phyloP scores from a whole-genome alignment of 129 eudicot species.

The Saposhnikovia divaricata region DNA sequence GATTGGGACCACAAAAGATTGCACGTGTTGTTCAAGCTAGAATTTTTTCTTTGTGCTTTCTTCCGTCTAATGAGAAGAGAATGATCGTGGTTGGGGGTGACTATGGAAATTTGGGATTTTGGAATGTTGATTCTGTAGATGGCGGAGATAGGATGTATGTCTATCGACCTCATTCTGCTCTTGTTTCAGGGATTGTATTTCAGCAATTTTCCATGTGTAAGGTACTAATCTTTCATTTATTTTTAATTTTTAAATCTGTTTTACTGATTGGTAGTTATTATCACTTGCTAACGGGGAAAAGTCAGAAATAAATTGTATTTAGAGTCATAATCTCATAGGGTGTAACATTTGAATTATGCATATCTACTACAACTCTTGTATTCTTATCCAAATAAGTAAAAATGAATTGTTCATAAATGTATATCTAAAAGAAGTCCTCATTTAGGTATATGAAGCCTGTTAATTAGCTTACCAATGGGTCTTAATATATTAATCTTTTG shows the following conservation, averaged over 20 bases:
- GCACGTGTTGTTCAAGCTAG: conserved; percentile 55
- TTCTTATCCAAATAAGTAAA: too few species aligned
- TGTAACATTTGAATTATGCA: too few species aligned
- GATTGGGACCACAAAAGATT: conserved; percentile 50
- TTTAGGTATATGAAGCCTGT: too few species aligned
- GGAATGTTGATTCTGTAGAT: conserved; percentile 52
- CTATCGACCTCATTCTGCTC: conserved; percentile 57
- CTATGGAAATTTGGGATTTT: conserved; percentile 69
- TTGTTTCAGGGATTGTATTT: conserved; percentile 52
- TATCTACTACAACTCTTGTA: too few species aligned
- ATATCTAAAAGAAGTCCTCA: too few species aligned
- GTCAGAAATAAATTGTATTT: too few species aligned
- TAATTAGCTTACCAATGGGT: too few species aligned
- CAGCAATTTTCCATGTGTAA: conserved; percentile 57
- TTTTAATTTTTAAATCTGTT: neutral
- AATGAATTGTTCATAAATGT: too few species aligned
- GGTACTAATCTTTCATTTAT: conserved; percentile 22
- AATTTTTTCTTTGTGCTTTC: conserved; percentile 45
- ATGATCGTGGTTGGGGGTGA: conserved; percentile 66
- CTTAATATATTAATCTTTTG: too few species aligned
- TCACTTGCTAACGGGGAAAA: neutral
- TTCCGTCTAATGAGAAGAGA: conserved; percentile 45
- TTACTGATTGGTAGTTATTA: neutral
- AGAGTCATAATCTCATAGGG: too few species aligned
- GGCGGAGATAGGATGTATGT: conserved; percentile 50